Evolutionary conservation across 495 filamentous ascomycete species (phyloP).

Genomic region (Apodospora peruviana): DNA sequence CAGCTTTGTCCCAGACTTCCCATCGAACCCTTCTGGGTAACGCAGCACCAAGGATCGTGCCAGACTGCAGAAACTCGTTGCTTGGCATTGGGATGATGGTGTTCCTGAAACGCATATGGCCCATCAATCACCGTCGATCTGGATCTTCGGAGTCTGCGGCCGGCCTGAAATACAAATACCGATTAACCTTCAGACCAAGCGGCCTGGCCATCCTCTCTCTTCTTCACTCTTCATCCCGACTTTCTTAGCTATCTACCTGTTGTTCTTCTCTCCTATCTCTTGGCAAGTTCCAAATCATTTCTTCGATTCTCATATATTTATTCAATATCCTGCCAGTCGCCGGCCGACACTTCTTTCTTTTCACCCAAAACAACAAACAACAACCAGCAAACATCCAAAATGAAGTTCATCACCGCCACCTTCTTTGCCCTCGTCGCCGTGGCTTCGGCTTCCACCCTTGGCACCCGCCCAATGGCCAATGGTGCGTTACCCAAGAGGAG

Average conservation of each 20-base stretch:
- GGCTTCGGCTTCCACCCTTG: constrained; percentile 35
- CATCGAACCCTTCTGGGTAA: neutral
- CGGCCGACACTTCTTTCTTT: constrained; percentile 21
- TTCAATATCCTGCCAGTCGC: constrained; percentile 20
- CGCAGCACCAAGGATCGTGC: too few species aligned
- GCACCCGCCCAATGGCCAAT: constrained; percentile 15
- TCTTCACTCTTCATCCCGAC: neutral
- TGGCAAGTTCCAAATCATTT: neutral
- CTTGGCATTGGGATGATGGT: neutral
- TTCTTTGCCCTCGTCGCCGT: constrained; percentile 42
- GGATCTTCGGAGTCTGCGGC: neutral
- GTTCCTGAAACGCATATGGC: neutral
- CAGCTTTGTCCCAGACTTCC: neutral
- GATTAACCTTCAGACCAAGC: neutral
- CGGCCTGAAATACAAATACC: neutral
- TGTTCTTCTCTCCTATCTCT: neutral
- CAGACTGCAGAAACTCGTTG: too few species aligned
- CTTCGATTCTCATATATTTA: too few species aligned
- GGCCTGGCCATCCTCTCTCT: neutral
- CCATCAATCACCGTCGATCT: neutral
- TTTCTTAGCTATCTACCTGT: neutral
- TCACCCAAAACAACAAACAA: constrained; percentile 12
- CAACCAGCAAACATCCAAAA: constrained; percentile 30
- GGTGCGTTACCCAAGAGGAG: constrained; percentile 19
- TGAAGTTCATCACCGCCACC: constrained; percentile 45